phyloP scores from a whole-genome alignment of 73 alveolate genomes.

The Paramecium biaurelia region DNA sequence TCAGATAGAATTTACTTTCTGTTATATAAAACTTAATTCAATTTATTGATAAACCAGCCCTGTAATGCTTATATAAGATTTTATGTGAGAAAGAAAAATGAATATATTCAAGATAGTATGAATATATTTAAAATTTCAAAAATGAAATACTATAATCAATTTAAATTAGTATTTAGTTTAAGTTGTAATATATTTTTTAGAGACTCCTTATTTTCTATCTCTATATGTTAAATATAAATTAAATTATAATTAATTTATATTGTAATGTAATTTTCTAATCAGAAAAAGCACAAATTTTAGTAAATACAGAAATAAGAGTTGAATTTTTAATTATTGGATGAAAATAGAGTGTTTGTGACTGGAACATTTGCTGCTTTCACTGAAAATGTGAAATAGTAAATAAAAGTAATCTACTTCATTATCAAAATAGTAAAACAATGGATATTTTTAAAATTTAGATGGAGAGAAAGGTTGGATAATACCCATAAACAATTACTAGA shows the following conservation, averaged over 20 bases:
- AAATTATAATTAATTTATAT: not conserved
- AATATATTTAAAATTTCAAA: not conserved
- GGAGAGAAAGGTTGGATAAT: slow-evolving; percentile 48
- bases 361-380: slow-evolving; percentile 34
- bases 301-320: not conserved
- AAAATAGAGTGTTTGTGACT: slow-evolving; percentile 15
- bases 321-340: not conserved
- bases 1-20: not conserved
- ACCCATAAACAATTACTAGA: not conserved
- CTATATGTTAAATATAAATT: not conserved
- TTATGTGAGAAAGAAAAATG: not conserved
- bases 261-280: not conserved
- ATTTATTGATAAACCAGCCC: not conserved
- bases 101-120: not conserved
- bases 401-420: not conserved
- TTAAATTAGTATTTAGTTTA: no score
- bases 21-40: not conserved
- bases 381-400: not conserved
- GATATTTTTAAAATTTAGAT: not conserved
- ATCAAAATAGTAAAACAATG: not conserved
- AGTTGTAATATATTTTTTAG: no score
- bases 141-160: not conserved
- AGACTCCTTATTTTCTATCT: no score
- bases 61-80: not conserved
- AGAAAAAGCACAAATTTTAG: not conserved